Percentiles rank a stretch among this genome's conserved stretches.
Evolutionary conservation across 192 early-diverging fungal species (phyloP).

Genomic region (Dissophora ornata): DNA sequence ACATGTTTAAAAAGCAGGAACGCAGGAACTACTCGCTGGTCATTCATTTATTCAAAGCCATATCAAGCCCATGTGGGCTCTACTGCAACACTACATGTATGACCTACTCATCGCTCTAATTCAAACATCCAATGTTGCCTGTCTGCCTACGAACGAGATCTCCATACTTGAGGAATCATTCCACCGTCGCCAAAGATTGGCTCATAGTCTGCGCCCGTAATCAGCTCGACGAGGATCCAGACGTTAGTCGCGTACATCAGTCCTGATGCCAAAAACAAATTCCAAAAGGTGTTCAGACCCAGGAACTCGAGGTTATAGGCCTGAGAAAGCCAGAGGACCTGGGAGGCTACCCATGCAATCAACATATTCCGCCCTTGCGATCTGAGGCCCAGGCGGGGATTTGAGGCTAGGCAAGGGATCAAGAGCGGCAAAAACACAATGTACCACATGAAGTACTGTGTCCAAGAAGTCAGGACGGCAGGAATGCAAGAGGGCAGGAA

Average conservation of each 20-base stretch:
- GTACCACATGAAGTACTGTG: constrained; percentile 99
- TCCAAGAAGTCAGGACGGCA: not conserved
- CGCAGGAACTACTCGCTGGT: no score
- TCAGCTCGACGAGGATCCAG: constrained; percentile 74
- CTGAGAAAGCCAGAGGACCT: constrained; percentile 87
- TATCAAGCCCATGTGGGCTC: no score
- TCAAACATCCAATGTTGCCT: no score
- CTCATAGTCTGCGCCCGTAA: constrained; percentile 60
- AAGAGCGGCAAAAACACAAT: constrained; percentile 91
- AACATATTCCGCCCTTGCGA: constrained; percentile 37
- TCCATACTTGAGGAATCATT: constrained; percentile 60
- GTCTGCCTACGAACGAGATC: not conserved
- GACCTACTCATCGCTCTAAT: no score
- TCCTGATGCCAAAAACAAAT: constrained; percentile 78
- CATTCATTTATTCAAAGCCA: no score
- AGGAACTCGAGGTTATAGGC: constrained; percentile 92
- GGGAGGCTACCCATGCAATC: constrained; percentile 27
- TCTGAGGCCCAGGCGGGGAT: constrained; percentile 27
- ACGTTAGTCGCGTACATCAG: constrained; percentile 79
- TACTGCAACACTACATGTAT: no score
- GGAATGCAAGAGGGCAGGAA: not conserved
- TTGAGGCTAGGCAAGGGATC: constrained; percentile 64
- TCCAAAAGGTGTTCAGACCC: constrained; percentile 83
- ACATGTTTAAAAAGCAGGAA: no score
- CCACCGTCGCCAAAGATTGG: constrained; percentile 61